Evolutionary conservation across 345 rosid species (phyloP).

Genomic region (Salix koriyanagi): DNA sequence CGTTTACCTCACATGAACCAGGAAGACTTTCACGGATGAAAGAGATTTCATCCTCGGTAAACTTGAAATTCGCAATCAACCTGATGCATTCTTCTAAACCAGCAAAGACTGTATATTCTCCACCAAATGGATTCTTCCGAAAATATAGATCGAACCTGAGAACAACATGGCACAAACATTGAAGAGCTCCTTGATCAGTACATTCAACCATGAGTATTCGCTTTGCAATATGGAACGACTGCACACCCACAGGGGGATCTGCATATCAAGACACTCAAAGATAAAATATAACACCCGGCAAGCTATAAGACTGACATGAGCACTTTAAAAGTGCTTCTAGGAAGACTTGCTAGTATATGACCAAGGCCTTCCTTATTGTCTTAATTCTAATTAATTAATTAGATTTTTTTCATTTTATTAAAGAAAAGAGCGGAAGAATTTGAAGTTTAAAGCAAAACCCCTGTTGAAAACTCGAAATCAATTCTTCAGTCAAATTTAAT

Average conservation of each 20-base stretch:
- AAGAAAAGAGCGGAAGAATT: too few species aligned
- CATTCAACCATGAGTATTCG: not conserved
- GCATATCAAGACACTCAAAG: too few species aligned
- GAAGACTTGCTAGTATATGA: too few species aligned
- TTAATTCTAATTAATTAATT: too few species aligned
- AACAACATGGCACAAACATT: not conserved
- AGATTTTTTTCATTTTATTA: too few species aligned
- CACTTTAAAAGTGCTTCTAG: too few species aligned
- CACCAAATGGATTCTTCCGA: constrained; percentile 93
- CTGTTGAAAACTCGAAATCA: not conserved
- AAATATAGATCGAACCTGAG: constrained; percentile 88
- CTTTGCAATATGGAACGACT: too few species aligned
- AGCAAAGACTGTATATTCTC: constrained; percentile 90
- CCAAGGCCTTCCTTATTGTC: too few species aligned
- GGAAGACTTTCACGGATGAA: constrained; percentile 64
- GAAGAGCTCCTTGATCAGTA: not conserved
- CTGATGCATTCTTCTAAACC: constrained; percentile 94
- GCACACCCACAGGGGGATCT: too few species aligned
- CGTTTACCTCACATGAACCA: constrained; percentile 67
- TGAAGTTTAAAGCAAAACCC: not conserved
- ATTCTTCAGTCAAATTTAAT: not conserved
- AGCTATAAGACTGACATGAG: too few species aligned
- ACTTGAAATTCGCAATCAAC: constrained; percentile 79
- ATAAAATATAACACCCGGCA: too few species aligned
- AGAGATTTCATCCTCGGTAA: constrained; percentile 63